Evolutionary conservation across 768 basidiomycete species (phyloP).

Genomic region (Dentipellis fragilis): DNA sequence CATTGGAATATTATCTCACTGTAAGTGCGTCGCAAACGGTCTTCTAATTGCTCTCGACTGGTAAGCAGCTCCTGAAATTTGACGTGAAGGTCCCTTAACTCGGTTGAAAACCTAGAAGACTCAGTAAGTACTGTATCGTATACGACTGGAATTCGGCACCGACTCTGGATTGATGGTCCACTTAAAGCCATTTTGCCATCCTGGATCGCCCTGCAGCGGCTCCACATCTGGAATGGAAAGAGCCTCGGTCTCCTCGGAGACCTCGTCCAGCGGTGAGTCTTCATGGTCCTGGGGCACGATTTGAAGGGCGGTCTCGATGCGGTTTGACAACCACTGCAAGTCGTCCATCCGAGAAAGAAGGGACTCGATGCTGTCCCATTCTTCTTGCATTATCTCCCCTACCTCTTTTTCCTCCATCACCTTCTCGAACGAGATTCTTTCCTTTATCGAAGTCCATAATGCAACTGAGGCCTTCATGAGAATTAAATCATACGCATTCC

Average conservation of each 20-base stretch:
- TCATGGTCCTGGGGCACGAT: neutral
- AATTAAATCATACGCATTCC: conserved; percentile 54
- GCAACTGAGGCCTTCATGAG: conserved; percentile 53
- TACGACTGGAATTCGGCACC: conserved; percentile 6
- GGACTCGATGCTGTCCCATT: conserved; percentile 49
- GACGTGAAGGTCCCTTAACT: conserved; percentile 39
- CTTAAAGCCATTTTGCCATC: conserved; percentile 26
- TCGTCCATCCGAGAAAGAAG: conserved; percentile 43
- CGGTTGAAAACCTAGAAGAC: conserved; percentile 47
- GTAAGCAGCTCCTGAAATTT: conserved; percentile 33
- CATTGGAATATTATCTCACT: conserved; percentile 26
- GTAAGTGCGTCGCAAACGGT: conserved; percentile 39
- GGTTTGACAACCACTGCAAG: conserved; percentile 40
- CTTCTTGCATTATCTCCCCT: conserved; percentile 16
- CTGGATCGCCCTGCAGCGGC: conserved; percentile 10
- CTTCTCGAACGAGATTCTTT: conserved; percentile 47
- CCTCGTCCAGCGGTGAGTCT: conserved; percentile 10
- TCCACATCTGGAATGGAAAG: conserved; percentile 13
- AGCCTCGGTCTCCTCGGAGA: neutral
- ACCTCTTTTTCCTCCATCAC: conserved; percentile 32
- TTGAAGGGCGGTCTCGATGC: conserved; percentile 37
- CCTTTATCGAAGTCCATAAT: conserved; percentile 44
- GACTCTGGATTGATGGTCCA: conserved; percentile 65
- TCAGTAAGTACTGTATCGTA: neutral
- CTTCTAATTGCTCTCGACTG: conserved; percentile 43